phyloP scores from a whole-genome alignment of 192 early-diverging fungal species.

The Nowakowskiella sp. region DNA sequence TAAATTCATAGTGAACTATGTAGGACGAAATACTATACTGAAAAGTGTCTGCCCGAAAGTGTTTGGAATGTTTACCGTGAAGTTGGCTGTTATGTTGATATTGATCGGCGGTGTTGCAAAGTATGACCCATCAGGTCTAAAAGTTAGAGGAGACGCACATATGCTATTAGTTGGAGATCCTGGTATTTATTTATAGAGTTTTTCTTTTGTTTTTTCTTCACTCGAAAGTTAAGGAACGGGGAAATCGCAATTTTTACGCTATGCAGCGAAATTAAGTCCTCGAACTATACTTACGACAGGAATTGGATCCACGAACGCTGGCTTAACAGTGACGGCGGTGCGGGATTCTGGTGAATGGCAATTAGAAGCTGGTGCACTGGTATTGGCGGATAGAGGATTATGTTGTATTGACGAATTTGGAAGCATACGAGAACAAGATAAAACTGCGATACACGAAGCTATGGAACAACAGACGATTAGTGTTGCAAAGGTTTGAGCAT shows the following conservation, averaged over 20 bases:
- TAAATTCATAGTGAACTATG: constrained; percentile 2
- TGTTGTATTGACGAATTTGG: constrained; percentile 85
- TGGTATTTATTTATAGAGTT: constrained; percentile 26
- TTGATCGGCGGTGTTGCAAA: constrained; percentile 61
- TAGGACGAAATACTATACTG: constrained; percentile 51
- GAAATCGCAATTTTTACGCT: constrained; percentile 75
- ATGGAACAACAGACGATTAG: constrained; percentile 83
- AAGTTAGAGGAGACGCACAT: constrained; percentile 65
- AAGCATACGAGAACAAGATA: constrained; percentile 62
- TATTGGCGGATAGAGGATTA: constrained; percentile 66
- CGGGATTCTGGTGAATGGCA: constrained; percentile 69
- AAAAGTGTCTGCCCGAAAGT: constrained; percentile 61
- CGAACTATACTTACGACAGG: constrained; percentile 69
- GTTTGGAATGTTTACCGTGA: constrained; percentile 59
- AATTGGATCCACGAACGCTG: constrained; percentile 65
- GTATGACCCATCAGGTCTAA: constrained; percentile 44
- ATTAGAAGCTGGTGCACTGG: constrained; percentile 72
- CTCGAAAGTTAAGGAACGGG: constrained; percentile 39
- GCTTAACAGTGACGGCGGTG: constrained; percentile 67
- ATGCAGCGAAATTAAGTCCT: constrained; percentile 53
- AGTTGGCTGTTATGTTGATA: constrained; percentile 63
- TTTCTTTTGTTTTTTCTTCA: constrained; percentile 1
- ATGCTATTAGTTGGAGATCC: constrained; percentile 72
- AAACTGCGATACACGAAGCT: constrained; percentile 67
- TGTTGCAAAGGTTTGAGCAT: constrained; percentile 57